A percentile compares a stretch with the other conserved stretches of the same genome.
Evolutionary conservation across 1,139 yeast genomes (phyloP).

Genomic region (Yamadazyma epiphylla): DNA sequence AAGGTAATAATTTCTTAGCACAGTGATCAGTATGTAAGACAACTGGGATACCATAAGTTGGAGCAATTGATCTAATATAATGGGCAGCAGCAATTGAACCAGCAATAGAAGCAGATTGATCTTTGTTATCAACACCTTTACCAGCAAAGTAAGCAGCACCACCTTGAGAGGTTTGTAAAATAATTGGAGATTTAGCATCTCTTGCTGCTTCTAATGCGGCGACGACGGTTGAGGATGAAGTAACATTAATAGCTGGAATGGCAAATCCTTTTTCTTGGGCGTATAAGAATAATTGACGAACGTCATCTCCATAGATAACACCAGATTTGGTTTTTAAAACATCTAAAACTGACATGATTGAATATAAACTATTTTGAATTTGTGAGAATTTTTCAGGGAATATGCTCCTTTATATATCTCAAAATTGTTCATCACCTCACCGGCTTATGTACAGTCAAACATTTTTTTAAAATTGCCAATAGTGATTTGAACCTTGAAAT

Average conservation of each 20-base stretch:
- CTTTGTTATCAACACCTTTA: constrained; percentile 93
- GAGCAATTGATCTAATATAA: constrained; percentile 95
- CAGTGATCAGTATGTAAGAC: constrained; percentile 98
- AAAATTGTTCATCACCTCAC: too few species aligned
- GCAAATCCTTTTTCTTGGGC: constrained; percentile 94
- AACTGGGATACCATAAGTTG: constrained; percentile 95
- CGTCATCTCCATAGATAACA: constrained; percentile 99
- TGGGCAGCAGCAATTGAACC: constrained; percentile 99
- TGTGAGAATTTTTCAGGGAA: not conserved
- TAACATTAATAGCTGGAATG: constrained; percentile 97
- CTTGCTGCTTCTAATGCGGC: constrained; percentile 99
- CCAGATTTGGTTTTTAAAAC: constrained; percentile 90
- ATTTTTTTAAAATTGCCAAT: too few species aligned
- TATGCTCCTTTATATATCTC: constrained; percentile 1
- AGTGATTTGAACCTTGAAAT: too few species aligned
- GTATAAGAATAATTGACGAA: constrained; percentile 84
- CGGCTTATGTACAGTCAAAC: too few species aligned
- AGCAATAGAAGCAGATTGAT: constrained; percentile 90
- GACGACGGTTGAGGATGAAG: constrained; percentile 95
- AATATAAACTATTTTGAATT: not conserved
- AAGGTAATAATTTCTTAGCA: constrained; percentile 95
- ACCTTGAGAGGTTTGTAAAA: constrained; percentile 96
- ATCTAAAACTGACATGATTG: constrained; percentile 46
- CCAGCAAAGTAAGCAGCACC: constrained; percentile 99
- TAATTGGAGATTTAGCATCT: constrained; percentile 92